These are phyloP conservation scores for Monosporozyma aerobia DNA, from an alignment of 805 yeast species.

Conservation along the genomic window DNA sequence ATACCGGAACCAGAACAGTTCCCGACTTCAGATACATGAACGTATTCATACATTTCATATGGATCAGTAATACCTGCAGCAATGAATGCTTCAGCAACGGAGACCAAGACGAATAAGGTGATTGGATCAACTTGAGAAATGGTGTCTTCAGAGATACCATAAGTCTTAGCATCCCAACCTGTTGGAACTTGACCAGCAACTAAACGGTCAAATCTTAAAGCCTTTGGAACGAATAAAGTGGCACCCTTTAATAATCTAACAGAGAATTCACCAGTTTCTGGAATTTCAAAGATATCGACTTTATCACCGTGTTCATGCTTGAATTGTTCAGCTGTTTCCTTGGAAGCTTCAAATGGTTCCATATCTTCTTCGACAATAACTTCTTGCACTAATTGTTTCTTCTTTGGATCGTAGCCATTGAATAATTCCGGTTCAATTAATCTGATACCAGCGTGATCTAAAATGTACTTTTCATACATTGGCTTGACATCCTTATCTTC, in stretches of 20 bases:
- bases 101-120: slow-evolving; percentile 83
- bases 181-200: slow-evolving; percentile 86
- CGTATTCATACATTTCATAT: slow-evolving; percentile 95
- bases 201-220: slow-evolving; percentile 54
- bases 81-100: slow-evolving; percentile 91
- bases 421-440: slow-evolving; percentile 92
- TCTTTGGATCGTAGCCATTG: slow-evolving; percentile 87
- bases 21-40: slow-evolving; percentile 97
- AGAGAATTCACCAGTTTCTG: slow-evolving; percentile 85
- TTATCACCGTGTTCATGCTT: slow-evolving; percentile 87
- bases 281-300: slow-evolving; percentile 83
- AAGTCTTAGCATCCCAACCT: slow-evolving; percentile 93
- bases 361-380: slow-evolving; percentile 93
- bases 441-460: slow-evolving; percentile 94
- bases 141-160: slow-evolving; percentile 92
- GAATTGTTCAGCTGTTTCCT: slow-evolving; percentile 87
- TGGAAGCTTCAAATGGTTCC: slow-evolving; percentile 90
- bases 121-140: slow-evolving; percentile 93
- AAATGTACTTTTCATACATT: slow-evolving; percentile 80
- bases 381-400: slow-evolving; percentile 90
- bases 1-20: slow-evolving; percentile 99
- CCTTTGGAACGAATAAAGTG: slow-evolving; percentile 77
- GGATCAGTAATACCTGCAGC: slow-evolving; percentile 97
- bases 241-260: slow-evolving; percentile 92
- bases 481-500: slow-evolving; percentile 90